A percentile compares a stretch with the other conserved stretches of the same genome.
phyloP scores from a whole-genome alignment of 768 basidiomycete species.

The Rhizopogon rudus region DNA sequence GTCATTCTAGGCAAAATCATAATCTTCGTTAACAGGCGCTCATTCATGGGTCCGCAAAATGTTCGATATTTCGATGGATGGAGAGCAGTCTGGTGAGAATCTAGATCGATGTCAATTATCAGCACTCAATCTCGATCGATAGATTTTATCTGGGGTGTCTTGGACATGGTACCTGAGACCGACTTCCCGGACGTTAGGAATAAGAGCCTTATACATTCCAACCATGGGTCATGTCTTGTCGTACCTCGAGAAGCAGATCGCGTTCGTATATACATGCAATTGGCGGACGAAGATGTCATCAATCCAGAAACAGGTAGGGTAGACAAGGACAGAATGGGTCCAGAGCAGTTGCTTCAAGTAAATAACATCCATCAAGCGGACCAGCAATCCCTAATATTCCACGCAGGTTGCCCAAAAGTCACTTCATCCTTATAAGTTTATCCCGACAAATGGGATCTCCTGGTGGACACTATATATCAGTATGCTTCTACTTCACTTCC shows the following conservation, averaged over 20 bases:
- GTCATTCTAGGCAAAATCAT: not conserved
- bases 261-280: slow-evolving; percentile 49
- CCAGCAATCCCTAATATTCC: not conserved
- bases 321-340: slow-evolving; percentile 33
- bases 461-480: slow-evolving; percentile 52
- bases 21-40: slow-evolving; percentile 44
- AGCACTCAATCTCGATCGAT: not conserved
- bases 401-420: slow-evolving; percentile 34
- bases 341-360: slow-evolving; percentile 37
- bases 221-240: slow-evolving; percentile 43
- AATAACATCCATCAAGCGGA: not conserved
- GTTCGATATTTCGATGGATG: slow-evolving; percentile 66
- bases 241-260: slow-evolving; percentile 47
- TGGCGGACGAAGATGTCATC: slow-evolving; percentile 34
- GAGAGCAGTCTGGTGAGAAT: slow-evolving; percentile 52
- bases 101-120: not conserved
- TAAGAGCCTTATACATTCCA: slow-evolving; percentile 44
- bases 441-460: slow-evolving; percentile 26
- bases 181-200: slow-evolving; percentile 53
- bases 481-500: slow-evolving; percentile 13
- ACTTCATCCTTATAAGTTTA: slow-evolving; percentile 35
- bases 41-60: slow-evolving; percentile 80
- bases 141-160: slow-evolving; percentile 41
- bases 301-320: slow-evolving; percentile 35
- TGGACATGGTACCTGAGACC: slow-evolving; percentile 42